Evolutionary conservation across 139 green algal genomes (phyloP).

Genomic region (Chloropicon primus): DNA sequence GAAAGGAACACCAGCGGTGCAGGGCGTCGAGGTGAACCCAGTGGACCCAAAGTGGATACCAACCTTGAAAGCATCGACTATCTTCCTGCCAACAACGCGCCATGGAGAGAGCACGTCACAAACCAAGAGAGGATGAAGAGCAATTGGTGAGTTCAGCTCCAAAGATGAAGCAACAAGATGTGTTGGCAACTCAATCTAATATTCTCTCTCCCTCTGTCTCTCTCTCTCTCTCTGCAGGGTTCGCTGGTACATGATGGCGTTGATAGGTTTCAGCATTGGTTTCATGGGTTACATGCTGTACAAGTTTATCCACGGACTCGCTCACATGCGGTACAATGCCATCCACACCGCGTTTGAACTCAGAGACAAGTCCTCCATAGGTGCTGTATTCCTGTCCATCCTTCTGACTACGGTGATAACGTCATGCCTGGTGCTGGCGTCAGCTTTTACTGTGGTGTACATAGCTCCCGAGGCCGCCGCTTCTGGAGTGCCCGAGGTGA

Average conservation of each 20-base stretch:
- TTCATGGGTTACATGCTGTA: constrained; percentile 57
- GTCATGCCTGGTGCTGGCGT: constrained; percentile 41
- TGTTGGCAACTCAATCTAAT: not conserved
- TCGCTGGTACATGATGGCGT: constrained; percentile 77
- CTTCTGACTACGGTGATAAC: constrained; percentile 60
- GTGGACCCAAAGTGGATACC: too few species aligned
- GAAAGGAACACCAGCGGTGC: too few species aligned
- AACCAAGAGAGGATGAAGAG: constrained; percentile 42
- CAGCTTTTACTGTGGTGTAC: constrained; percentile 52
- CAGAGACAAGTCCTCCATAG: constrained; percentile 13
- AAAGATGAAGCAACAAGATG: not conserved
- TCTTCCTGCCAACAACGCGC: constrained; percentile 56
- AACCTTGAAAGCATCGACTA: constrained; percentile 73
- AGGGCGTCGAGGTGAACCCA: too few species aligned
- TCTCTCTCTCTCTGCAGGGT: constrained; percentile 27
- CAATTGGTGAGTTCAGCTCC: not conserved
- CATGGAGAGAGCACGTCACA: constrained; percentile 20
- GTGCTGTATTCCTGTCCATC: constrained; percentile 33
- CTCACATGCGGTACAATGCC: constrained; percentile 49
- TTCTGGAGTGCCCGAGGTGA: constrained; percentile 67
- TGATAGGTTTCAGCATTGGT: constrained; percentile 53
- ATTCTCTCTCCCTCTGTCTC: not conserved
- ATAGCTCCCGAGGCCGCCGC: constrained; percentile 46
- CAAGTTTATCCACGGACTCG: constrained; percentile 30
- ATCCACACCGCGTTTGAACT: constrained; percentile 38